phyloP scores from a whole-genome alignment of 805 yeast species.

The Candida orba region DNA sequence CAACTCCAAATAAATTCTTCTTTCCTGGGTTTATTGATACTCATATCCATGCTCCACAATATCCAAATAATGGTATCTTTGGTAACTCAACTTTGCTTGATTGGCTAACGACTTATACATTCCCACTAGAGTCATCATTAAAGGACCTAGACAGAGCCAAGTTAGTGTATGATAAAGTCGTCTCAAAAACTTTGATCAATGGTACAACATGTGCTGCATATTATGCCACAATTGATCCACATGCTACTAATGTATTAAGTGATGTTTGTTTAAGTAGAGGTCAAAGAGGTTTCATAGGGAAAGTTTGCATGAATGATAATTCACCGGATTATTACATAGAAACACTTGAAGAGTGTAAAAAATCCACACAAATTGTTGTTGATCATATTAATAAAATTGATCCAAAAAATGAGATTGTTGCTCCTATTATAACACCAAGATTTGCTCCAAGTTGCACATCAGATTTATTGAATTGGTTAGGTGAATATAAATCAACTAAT shows the following conservation, averaged over 20 bases:
- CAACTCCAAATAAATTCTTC: constrained; percentile 45
- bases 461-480: constrained; percentile 55
- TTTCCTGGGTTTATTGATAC: constrained; percentile 82
- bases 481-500: constrained; percentile 41
- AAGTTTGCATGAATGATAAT: constrained; percentile 88
- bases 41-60: constrained; percentile 81
- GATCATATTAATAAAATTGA: constrained; percentile 48
- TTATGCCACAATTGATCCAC: constrained; percentile 80
- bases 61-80: constrained; percentile 76
- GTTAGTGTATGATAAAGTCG: constrained; percentile 56
- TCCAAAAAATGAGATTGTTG: constrained; percentile 43
- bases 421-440: constrained; percentile 84
- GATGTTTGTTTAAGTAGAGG: constrained; percentile 59
- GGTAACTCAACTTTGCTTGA: constrained; percentile 80
- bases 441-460: constrained; percentile 85
- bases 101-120: constrained; percentile 85
- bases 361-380: constrained; percentile 49
- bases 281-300: constrained; percentile 86
- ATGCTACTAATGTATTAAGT: constrained; percentile 71
- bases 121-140: constrained; percentile 76
- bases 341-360: constrained; percentile 44
- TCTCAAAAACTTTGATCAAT: constrained; percentile 58
- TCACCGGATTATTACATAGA: constrained; percentile 69
- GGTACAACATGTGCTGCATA: constrained; percentile 94
- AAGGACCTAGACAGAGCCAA: constrained; percentile 46